A percentile compares a stretch with the other conserved stretches of the same genome.
Conservation (phyloP, 768 basidiomycete species). For the Termitomyces eurrhizus region DNA sequence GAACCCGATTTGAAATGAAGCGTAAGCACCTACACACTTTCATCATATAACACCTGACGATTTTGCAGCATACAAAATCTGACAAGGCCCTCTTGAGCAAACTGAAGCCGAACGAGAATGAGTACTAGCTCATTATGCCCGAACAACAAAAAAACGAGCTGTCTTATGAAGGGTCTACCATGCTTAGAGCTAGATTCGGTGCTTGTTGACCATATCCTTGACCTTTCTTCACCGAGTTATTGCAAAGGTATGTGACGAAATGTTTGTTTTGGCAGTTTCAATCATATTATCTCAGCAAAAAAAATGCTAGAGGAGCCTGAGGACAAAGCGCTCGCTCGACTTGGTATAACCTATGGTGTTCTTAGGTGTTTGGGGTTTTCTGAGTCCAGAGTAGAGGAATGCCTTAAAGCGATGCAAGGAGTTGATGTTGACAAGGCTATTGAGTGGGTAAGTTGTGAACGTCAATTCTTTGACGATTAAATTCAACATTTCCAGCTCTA, state of each 20-base stretch:
- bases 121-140: too few relatives aligned
- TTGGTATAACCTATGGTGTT: slow-evolving; percentile 80
- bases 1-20: too few relatives aligned
- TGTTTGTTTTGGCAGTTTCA: slow-evolving; percentile 9
- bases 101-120: too few relatives aligned
- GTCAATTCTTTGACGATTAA: too few relatives aligned
- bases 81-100: slow-evolving; percentile 95
- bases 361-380: slow-evolving; percentile 75
- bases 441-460: slow-evolving; percentile 76
- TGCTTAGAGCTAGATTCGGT: too few relatives aligned
- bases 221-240: slow-evolving; percentile 38
- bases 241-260: slow-evolving; percentile 22
- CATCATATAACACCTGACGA: neutral
- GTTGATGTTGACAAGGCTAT: slow-evolving; percentile 84
- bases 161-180: too few relatives aligned
- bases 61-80: slow-evolving; percentile 88
- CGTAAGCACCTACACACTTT: slow-evolving; percentile 27
- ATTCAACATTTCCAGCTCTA: too few relatives aligned
- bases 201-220: slow-evolving; percentile 59
- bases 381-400: slow-evolving; percentile 65
- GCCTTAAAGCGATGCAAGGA: slow-evolving; percentile 58
- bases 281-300: slow-evolving; percentile 22
- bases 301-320: slow-evolving; percentile 44
- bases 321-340: slow-evolving; percentile 52
- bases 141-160: too few relatives aligned